phyloP scores from a whole-genome alignment of 176 grass and related monocot genomes.

The Oryza australiensis region DNA sequence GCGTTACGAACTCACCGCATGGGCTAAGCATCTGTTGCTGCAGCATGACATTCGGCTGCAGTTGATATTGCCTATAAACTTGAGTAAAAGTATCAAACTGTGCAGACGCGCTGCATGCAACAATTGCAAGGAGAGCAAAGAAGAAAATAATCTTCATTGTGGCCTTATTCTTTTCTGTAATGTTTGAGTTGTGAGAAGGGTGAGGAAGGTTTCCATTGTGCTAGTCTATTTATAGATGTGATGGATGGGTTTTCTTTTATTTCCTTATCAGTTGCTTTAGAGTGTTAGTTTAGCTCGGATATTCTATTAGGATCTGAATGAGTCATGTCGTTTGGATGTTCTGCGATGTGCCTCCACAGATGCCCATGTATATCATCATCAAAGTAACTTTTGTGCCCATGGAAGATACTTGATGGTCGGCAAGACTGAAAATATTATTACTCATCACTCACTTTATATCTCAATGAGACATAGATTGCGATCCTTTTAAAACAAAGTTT shows the following conservation, averaged over 20 bases:
- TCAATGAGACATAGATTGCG: not conserved
- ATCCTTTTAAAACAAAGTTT: not conserved
- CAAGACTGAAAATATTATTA: not conserved
- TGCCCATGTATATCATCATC: fast-evolving
- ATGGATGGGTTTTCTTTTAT: not conserved
- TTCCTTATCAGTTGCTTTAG: not conserved
- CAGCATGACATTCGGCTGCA: no score
- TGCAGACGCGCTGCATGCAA: not conserved
- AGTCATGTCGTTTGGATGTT: not conserved
- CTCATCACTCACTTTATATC: not conserved
- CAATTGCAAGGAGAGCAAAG: not conserved
- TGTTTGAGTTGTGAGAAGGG: not conserved
- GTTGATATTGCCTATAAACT: no score
- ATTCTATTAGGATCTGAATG: not conserved
- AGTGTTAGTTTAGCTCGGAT: no score
- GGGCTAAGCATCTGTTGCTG: no score
- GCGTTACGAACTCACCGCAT: no score
- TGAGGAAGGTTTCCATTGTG: not conserved
- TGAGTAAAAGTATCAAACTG: not conserved
- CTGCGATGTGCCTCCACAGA: not conserved
- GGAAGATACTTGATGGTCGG: not conserved
- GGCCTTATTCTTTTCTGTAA: no score
- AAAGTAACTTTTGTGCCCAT: not conserved
- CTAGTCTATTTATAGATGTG: not conserved
- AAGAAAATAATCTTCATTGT: not conserved